Base-by-base conservation (phyloP, 2,329 filamentous ascomycete species). In the Emergomyces africanus region DNA sequence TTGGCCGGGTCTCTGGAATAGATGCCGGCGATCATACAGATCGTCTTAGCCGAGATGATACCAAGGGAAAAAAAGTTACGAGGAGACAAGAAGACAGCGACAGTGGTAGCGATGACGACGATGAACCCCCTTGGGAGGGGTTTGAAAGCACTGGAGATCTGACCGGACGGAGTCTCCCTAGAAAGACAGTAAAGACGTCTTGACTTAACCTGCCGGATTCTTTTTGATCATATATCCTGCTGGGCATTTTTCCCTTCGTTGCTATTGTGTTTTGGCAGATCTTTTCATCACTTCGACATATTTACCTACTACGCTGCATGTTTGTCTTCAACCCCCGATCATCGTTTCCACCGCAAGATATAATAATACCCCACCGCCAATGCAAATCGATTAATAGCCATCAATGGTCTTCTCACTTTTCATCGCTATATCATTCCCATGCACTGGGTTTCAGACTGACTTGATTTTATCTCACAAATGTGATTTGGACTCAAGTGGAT, bases 51-150 rank as follows among this genome's bases (percentile, higher is more conserved):
- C 30, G 28, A 15, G 48, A 62, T 44, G 39, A 30, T 44, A 30
- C 20, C 25, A 44, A 55, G 25, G 61, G 44, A 4, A 53, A 64
- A 30, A 33, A n/a, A 6, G 46, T 58, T 28, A 57, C 46, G 6
- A 61, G 62, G 18, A 62, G 42, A 46, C 59, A 61, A 25, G 61
- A 61, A 25, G 61, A 65, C 30, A 59, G 61, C 37, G 67, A 68
- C n/a, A 54, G 67, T 23, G 68, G 69, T 25, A 60, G 51, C n/a
- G 60, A 63, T 37, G 71, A 72, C 28, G 68, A 71, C 28, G 68
- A 71, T n/a, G 73, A 75, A 39, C 62, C 75, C 57, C 73, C 73
- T 1, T 75, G 73, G 73, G 73, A 75, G 59, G 73, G 73, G 4
- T 72, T 75, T 61, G 73, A 75, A 61, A 75, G 72, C 59, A 75